These are phyloP conservation scores for Ogataea glucozyma DNA, from an alignment of 805 yeast species.

Conservation along the genomic window DNA sequence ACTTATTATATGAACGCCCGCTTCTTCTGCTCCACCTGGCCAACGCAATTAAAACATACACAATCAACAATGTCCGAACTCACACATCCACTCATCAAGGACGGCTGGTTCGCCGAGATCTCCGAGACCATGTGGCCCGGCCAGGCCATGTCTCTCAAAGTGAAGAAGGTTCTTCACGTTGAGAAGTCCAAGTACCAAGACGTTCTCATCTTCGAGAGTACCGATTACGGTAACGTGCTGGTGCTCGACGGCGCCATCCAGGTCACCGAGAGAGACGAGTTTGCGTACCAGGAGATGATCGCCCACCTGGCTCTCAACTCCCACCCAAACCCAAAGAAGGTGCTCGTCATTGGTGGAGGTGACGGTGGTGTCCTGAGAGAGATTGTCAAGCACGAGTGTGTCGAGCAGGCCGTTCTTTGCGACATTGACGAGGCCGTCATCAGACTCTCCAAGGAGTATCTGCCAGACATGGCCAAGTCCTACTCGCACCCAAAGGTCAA, in stretches of 20 bases:
- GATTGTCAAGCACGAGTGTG: constrained; percentile 81
- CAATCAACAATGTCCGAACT: constrained; percentile 33
- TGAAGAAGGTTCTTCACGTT: constrained; percentile 80
- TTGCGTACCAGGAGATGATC: constrained; percentile 98
- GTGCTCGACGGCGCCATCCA: constrained; percentile 95
- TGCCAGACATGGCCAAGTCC: constrained; percentile 85
- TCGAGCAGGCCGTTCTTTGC: constrained; percentile 87
- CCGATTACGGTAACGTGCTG: constrained; percentile 92
- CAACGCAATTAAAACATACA: neutral
- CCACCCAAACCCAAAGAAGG: constrained; percentile 92
- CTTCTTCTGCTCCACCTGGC: neutral
- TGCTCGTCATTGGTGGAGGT: constrained; percentile 96
- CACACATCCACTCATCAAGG: constrained; percentile 59
- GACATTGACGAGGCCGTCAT: constrained; percentile 96
- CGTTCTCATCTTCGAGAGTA: constrained; percentile 87
- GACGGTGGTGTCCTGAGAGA: constrained; percentile 98
- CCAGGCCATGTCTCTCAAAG: constrained; percentile 91
- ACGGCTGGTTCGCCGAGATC: constrained; percentile 97
- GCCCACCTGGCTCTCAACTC: constrained; percentile 89
- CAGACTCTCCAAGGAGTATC: constrained; percentile 77
- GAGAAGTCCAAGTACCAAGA: constrained; percentile 92
- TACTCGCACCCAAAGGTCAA: constrained; percentile 86
- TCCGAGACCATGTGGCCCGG: constrained; percentile 99
- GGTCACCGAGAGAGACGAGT: constrained; percentile 96
- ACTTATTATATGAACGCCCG: neutral